These are phyloP conservation scores for Auricularia cornea DNA, from an alignment of 768 basidiomycete genomes.

Conservation along the genomic window DNA sequence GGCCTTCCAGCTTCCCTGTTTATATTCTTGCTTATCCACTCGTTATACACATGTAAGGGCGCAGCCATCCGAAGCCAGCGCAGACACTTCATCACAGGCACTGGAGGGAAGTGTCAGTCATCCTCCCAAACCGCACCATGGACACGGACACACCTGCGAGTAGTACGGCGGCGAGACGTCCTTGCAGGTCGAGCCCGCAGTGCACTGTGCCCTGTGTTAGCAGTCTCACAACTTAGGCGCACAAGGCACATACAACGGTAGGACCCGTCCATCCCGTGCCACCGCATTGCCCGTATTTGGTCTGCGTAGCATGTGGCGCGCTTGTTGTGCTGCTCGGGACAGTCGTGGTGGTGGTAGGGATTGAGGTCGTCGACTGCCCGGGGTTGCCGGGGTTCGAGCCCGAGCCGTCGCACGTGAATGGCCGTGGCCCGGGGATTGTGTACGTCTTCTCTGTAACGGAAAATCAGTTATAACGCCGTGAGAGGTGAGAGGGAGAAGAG, in stretches of 20 bases:
- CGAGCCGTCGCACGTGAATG: constrained; percentile 20
- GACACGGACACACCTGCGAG: background rate
- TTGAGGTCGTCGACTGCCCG: background rate
- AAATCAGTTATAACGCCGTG: no score
- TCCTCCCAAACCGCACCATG: no score
- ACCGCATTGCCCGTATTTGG: background rate
- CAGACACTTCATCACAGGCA: no score
- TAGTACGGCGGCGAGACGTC: background rate
- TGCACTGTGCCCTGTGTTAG: background rate
- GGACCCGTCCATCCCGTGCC: background rate
- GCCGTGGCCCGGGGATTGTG: constrained; percentile 22
- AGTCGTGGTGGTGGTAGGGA: background rate
- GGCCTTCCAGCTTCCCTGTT: no score
- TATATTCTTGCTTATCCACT: no score
- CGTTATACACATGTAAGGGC: no score
- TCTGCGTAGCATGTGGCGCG: constrained; percentile 4
- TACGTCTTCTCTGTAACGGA: constrained; percentile 8
- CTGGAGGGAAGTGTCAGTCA: no score
- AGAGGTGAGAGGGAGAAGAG: background rate
- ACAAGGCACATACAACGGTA: background rate
- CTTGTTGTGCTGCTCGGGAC: background rate
- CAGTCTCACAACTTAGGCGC: background rate
- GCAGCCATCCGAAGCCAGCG: no score
- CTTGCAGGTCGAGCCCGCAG: background rate
- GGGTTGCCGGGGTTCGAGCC: constrained; percentile 3